Base-by-base conservation (phyloP, 1,139 yeast species). In the Yamadazyma oceani region DNA sequence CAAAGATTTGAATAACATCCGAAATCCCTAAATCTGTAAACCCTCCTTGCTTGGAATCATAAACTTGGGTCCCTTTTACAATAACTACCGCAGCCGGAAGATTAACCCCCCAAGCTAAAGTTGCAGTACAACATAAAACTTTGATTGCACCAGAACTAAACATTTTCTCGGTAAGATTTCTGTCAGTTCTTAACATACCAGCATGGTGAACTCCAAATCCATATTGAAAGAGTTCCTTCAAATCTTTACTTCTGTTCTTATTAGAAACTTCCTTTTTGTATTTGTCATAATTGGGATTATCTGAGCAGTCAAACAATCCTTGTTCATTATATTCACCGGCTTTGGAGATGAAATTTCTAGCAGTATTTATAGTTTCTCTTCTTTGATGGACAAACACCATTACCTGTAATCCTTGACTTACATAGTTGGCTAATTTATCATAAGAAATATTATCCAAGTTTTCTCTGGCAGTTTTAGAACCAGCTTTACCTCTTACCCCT, bases 81-180 rank as follows among this genome's bases (percentile, higher is more conserved):
- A 94, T 87, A 17, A 94, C 99, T 31, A 90, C 96, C 3, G 97
- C 97, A 6, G 98, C 98, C 2, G 99, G 98, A 43, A 94, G 69
- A 56, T 94, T 94, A 12, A 94, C 97, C 75, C 99, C 99, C 99
- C 99, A 94, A 0, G 99, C 99, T 42, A 94, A 75, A 0, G 99
- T 94, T 0, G 98, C 96, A 1, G 99, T 94, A 72, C 97, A 89
- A 51, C 96, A 86, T 13, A 94, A 68, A 0, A 94, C 97, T 47
- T 85, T 87, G 43, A 92, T 82, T 1, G 92, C 85, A 26, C 98
- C 98, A 24, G 73, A 70, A 37, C 82, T 73, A 57, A 94, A 94
- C 82, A 92, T 78, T 54, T 81, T 84, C 54, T 94, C 98, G 0
- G 95, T 84, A 44, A 89, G 60, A 51, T 90, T 92, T 55, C 99